Conservation (phyloP, 768 basidiomycete species). For the Lactifluus echinatus region DNA sequence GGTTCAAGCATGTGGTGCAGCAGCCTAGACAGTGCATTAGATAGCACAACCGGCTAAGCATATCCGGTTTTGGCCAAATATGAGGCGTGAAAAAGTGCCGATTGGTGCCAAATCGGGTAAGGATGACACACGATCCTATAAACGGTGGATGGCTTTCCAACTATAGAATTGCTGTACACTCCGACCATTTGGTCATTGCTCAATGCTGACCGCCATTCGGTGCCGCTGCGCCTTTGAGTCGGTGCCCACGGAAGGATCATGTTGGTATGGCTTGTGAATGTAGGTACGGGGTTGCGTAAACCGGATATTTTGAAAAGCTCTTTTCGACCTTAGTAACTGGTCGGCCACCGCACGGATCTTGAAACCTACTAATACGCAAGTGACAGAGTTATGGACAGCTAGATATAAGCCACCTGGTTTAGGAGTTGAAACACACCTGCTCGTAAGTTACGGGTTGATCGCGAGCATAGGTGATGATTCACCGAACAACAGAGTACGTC, state of each 20-base stretch:
- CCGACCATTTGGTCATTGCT: conserved; percentile 11
- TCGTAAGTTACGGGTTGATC: background rate
- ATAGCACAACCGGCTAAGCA: background rate
- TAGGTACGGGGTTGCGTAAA: background rate
- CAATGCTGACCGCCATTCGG: background rate
- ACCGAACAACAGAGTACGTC: too few relatives aligned
- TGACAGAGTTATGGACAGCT: background rate
- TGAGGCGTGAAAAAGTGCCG: background rate
- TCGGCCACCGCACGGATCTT: background rate
- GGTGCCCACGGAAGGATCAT: conserved; percentile 8
- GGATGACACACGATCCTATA: background rate
- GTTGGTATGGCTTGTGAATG: background rate
- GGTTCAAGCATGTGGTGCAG: background rate
- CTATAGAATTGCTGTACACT: background rate
- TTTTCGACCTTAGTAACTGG: background rate
- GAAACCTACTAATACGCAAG: background rate
- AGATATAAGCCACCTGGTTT: background rate
- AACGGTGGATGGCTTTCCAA: background rate
- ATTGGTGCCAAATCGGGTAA: background rate
- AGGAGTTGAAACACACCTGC: background rate
- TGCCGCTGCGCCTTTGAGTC: background rate
- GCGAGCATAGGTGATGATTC: too few relatives aligned
- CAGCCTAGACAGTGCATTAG: background rate
- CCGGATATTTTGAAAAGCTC: background rate
- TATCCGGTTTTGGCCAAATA: background rate